These are phyloP conservation scores for Cytospora piceae DNA, from an alignment of 2,329 filamentous ascomycete genomes.

Conservation along the genomic window DNA sequence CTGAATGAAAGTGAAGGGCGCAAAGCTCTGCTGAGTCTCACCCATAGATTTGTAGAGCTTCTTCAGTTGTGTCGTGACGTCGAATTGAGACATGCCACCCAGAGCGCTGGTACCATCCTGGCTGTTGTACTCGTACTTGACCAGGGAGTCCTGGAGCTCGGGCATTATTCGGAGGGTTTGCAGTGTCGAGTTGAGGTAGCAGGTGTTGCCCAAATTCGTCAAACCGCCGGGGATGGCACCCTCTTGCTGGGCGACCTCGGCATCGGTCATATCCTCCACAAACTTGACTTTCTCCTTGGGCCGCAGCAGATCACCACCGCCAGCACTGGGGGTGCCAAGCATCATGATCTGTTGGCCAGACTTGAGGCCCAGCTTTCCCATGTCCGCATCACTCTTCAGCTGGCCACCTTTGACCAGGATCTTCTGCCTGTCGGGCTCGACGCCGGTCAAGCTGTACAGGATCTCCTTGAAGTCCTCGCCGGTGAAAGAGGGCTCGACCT, in stretches of 20 bases:
- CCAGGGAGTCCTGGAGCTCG: conserved; percentile 81
- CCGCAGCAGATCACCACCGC: conserved; percentile 62
- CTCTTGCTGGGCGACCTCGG: conserved; percentile 80
- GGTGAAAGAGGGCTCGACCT: conserved; percentile 80
- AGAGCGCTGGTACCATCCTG: conserved; percentile 31
- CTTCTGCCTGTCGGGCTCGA: conserved; percentile 96
- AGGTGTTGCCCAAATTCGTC: conserved; percentile 94
- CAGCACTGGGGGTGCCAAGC: conserved; percentile 85
- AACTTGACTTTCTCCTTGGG: conserved; percentile 87
- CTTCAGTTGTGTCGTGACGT: conserved; percentile 77
- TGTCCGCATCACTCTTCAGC: conserved; percentile 91
- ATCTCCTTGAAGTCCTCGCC: conserved; percentile 96
- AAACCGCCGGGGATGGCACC: conserved; percentile 88
- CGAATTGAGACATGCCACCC: conserved; percentile 55
- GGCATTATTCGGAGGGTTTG: conserved; percentile 88
- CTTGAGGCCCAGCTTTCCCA: conserved; percentile 84
- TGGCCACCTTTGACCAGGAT: conserved; percentile 92
- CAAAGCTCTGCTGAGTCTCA: conserved; percentile 84
- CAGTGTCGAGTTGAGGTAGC: conserved; percentile 97
- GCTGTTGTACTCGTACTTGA: conserved; percentile 61
- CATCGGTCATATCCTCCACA: conserved; percentile 96
- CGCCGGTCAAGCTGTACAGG: conserved; percentile 90
- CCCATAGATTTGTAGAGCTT: conserved; percentile 89
- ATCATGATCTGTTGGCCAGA: conserved; percentile 89
- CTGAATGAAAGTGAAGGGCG: conserved; percentile 80